Percentiles rank a stretch among this genome's conserved stretches.
Conservation (phyloP, 164 flowering plant genomes). For the Sextonia rubra region DNA sequence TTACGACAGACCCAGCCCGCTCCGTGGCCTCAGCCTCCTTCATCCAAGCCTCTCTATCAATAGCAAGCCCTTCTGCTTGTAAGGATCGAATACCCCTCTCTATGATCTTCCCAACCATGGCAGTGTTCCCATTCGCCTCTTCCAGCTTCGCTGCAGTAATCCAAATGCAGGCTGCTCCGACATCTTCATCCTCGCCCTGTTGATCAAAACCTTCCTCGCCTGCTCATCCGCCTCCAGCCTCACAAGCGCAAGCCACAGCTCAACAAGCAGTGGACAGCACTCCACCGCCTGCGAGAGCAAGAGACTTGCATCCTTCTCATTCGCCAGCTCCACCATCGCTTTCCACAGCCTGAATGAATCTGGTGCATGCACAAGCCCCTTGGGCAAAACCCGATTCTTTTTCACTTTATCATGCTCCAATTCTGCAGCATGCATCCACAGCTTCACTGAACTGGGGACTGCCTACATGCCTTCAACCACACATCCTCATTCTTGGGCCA, state of each 20-base stretch:
- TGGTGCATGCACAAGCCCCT: slow-evolving; percentile 80
- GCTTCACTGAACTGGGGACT: slow-evolving; percentile 82
- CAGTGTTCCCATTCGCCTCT: slow-evolving; percentile 82
- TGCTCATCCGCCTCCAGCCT: slow-evolving; percentile 78
- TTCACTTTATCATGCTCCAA: slow-evolving; percentile 67
- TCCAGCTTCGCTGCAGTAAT: slow-evolving; percentile 92
- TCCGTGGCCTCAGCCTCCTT: slow-evolving; percentile 96
- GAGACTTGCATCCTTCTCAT: slow-evolving; percentile 78
- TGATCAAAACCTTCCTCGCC: slow-evolving; percentile 78
- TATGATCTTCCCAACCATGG: slow-evolving; percentile 76
- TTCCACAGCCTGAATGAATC: slow-evolving; percentile 96
- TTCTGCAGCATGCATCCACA: slow-evolving; percentile 88
- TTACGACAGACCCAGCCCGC: slow-evolving; percentile 75
- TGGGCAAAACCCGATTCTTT: slow-evolving; percentile 78
- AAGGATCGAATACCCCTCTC: slow-evolving; percentile 76
- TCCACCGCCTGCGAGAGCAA: slow-evolving; percentile 88
- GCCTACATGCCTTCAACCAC: slow-evolving; percentile 89
- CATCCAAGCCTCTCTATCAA: slow-evolving; percentile 90
- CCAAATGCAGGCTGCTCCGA: slow-evolving; percentile 86
- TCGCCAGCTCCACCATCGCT: slow-evolving; percentile 87
- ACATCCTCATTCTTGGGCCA: slow-evolving; percentile 91
- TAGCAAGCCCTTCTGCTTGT: slow-evolving; percentile 69
- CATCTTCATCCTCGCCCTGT: slow-evolving; percentile 72
- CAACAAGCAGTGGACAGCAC: slow-evolving; percentile 92
- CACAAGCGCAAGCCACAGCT: slow-evolving; percentile 91